These are phyloP conservation scores for Camellia oleifera DNA, from an alignment of 179 eudicot species.

Conservation along the genomic window DNA sequence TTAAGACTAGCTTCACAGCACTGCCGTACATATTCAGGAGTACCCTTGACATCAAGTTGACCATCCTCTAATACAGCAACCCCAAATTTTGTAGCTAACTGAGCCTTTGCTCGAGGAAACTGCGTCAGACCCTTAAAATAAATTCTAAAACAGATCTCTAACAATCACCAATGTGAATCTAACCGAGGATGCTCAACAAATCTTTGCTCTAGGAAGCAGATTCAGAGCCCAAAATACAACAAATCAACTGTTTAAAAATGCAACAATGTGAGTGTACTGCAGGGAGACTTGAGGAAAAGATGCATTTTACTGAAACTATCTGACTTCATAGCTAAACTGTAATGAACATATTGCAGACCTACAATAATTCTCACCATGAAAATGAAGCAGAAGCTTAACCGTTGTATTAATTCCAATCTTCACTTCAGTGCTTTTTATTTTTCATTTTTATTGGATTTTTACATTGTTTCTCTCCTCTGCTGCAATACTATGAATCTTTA, in stretches of 20 bases:
- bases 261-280: background rate
- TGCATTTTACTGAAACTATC: background rate
- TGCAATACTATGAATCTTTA: background rate
- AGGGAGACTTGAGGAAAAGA: background rate
- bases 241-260: background rate
- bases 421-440: background rate
- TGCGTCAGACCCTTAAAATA: constrained; percentile 4
- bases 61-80: background rate
- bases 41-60: background rate
- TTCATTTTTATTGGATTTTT: background rate
- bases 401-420: background rate
- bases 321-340: background rate
- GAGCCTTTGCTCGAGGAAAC: constrained; percentile 8
- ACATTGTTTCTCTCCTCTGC: background rate
- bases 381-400: background rate
- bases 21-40: constrained; percentile 18
- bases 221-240: background rate
- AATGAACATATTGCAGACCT: background rate
- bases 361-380: background rate
- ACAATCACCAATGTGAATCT: background rate
- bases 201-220: no score
- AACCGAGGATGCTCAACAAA: background rate
- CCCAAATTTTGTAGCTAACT: constrained; percentile 22
- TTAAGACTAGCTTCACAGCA: constrained; percentile 21
- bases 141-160: background rate